Evolutionary conservation across 306 rosid species (phyloP), one percentile per base, ranked within the genome.

Genomic region (Prunus mongolica): DNA sequence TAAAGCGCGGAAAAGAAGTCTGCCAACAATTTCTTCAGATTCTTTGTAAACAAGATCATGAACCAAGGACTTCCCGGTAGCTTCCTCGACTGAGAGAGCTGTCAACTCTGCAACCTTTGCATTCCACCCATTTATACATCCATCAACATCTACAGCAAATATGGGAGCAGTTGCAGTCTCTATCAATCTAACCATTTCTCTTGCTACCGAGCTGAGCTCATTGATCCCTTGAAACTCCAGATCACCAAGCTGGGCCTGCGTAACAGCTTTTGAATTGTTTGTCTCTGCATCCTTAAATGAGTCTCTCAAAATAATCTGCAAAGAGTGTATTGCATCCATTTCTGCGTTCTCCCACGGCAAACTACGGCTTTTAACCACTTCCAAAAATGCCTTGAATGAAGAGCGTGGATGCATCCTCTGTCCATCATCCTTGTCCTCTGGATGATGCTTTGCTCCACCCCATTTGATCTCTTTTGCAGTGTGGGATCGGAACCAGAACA

Each of bases 361-460:
- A 79, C 99, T 96, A 45, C 98, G 97, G 85, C 98, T 92, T 76
- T 96, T 96, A 44, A 88, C 99, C 77, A 96, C 99, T 88, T 96
- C 99, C 71, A 96, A 28, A 78, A 96, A 96, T 12, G 99, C 99
- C 88, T 92, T 88, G 84, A 96, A 96, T 3, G 99, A 96, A 74
- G 99, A 96, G 20, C 99, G 93, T 2, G 99, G 99, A 82, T 96
- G 93, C 99, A 96, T 96, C 87, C 93, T 86, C 86, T 86, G 99
- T 34, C 97, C 97, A 73, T 92, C 98, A 81, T 96, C 99, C 89
- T 89, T 96, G 81, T 96, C 99, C 88, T 89, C 90, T 0, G 99
- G 99, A 60, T 96, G 99, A 84, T 96, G 99, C 89, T 96, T 96
- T 47, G 99, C 99, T 18, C 99, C 99, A 75, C 99, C 99, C 99